phyloP scores from a whole-genome alignment of 2,329 filamentous ascomycete genomes.

The Talaromyces sp. region DNA sequence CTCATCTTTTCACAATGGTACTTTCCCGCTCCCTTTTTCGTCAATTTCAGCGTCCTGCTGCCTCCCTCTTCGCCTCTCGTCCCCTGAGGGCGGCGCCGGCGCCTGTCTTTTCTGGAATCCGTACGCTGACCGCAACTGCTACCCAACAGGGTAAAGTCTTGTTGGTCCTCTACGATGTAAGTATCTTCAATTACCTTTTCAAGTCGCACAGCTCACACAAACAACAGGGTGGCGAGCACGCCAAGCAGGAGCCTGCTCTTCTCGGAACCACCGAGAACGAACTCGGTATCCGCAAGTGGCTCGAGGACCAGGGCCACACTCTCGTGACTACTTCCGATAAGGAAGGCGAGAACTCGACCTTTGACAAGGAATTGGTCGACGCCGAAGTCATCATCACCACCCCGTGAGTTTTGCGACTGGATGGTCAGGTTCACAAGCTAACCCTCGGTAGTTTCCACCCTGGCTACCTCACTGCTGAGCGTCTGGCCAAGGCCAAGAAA shows the following conservation, averaged over 20 bases:
- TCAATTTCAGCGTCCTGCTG: slow-evolving; percentile 51
- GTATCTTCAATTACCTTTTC: slow-evolving; percentile 23
- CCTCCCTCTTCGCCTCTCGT: slow-evolving; percentile 41
- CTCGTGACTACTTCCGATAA: slow-evolving; percentile 97
- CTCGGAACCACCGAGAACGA: slow-evolving; percentile 98
- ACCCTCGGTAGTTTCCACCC: slow-evolving; percentile 71
- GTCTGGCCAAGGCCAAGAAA: slow-evolving; percentile 96
- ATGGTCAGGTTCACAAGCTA: neutral
- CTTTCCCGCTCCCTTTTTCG: slow-evolving; percentile 60
- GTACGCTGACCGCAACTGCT: slow-evolving; percentile 61
- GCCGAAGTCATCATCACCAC: slow-evolving; percentile 99
- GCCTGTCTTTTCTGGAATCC: slow-evolving; percentile 44
- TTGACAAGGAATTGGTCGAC: slow-evolving; percentile 93
- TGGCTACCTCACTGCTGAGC: slow-evolving; percentile 93
- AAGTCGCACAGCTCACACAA: neutral
- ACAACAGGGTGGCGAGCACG: slow-evolving; percentile 69
- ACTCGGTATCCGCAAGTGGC: slow-evolving; percentile 94
- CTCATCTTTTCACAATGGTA: slow-evolving; percentile 49
- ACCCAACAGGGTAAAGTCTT: slow-evolving; percentile 90
- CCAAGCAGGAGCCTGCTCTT: slow-evolving; percentile 79
- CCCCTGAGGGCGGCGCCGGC: slow-evolving; percentile 30
- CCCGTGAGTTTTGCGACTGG: slow-evolving; percentile 55
- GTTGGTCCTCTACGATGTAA: slow-evolving; percentile 85
- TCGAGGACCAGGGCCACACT: slow-evolving; percentile 94
- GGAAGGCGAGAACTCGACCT: slow-evolving; percentile 86